Percentiles rank a stretch among this genome's conserved stretches.
phyloP scores from a whole-genome alignment of 768 basidiomycete genomes.

The Suillus clintonianus region DNA sequence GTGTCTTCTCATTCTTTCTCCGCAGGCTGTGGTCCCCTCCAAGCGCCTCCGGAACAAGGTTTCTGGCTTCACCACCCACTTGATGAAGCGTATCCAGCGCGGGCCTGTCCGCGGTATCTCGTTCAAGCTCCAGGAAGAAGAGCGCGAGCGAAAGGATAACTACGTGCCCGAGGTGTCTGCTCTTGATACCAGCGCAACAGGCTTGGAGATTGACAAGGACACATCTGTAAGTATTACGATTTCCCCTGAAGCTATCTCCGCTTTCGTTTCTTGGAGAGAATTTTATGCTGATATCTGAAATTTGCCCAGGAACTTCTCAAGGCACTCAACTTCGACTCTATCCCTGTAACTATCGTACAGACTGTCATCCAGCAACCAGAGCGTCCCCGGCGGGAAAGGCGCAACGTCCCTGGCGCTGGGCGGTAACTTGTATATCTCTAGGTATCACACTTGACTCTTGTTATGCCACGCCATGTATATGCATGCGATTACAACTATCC shows the following conservation, averaged over 20 bases:
- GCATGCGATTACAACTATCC: constrained; percentile 4
- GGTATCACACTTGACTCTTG: constrained; percentile 6
- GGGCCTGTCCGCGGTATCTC: constrained; percentile 99
- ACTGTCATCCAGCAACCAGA: constrained; percentile 69
- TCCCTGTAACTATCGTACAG: constrained; percentile 69
- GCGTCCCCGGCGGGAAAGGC: constrained; percentile 74
- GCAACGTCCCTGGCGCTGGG: constrained; percentile 81
- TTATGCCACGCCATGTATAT: constrained; percentile 17
- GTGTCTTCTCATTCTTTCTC: constrained; percentile 1
- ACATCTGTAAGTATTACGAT: constrained; percentile 74
- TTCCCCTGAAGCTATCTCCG: neutral
- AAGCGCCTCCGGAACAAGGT: constrained; percentile 99
- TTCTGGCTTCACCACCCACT: constrained; percentile 98
- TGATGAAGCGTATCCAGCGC: constrained; percentile 99
- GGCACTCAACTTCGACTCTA: constrained; percentile 87
- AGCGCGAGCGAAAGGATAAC: constrained; percentile 99
- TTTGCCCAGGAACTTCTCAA: constrained; percentile 75
- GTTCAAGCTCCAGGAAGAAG: constrained; percentile 99
- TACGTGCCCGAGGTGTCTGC: constrained; percentile 99
- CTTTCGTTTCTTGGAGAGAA: neutral
- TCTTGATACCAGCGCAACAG: constrained; percentile 72
- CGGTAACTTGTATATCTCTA: constrained; percentile 34
- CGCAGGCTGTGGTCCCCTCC: constrained; percentile 88
- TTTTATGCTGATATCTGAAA: neutral
- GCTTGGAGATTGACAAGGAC: constrained; percentile 87